Base-by-base conservation (phyloP, 106 monocot species). In the Dendrobium huoshanense region DNA sequence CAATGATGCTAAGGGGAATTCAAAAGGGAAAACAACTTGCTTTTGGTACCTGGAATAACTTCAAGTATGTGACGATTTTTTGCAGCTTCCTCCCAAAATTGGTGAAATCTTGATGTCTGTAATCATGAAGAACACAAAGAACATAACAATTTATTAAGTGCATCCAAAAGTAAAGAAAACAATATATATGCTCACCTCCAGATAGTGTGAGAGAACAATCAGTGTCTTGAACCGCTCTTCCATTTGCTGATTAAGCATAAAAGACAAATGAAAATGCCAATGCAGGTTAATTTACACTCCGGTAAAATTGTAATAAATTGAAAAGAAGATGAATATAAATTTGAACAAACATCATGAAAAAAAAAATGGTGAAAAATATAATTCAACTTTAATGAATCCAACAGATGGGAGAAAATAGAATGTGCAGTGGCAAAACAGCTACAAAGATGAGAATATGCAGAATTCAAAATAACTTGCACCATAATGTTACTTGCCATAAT, bases 81-180 rank as follows among this genome's bases (percentile, higher is more conserved):
- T 47, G 95, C 87, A 19, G 89, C 98, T 80, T 99, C 98, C 82
- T 99, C 98, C 98, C 98, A 99, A 70, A 99, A 99, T 75, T 95
- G 98, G 40, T 81, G 88, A 77, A 99, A 95, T 73, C 95, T 92
- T 55, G 95, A 92, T 48, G 98, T 99, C 98, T 99, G 29, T 40
- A 55, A 24, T 47, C 15, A 86, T 41, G 77, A 55, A 48, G 2
- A 41, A 55, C 42, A 16, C 48, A 56, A 19, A 72, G 37, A 31
- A 11, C 10, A 61, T 6, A 7, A 74, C n/a, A 44, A 27, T 74
- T 74, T 20, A 20, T 44, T 74, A 44, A 17, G 76, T 41, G 20
- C 9, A 80, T 79, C n/a, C 65, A 51, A 49, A 5, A 42, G 1
- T 58, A 49, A 49, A 56, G 29, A 47, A n/a, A 11, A n/a, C 48